Conservation (phyloP, 2,329 filamentous ascomycete species). For the Didymella keratinophila region DNA sequence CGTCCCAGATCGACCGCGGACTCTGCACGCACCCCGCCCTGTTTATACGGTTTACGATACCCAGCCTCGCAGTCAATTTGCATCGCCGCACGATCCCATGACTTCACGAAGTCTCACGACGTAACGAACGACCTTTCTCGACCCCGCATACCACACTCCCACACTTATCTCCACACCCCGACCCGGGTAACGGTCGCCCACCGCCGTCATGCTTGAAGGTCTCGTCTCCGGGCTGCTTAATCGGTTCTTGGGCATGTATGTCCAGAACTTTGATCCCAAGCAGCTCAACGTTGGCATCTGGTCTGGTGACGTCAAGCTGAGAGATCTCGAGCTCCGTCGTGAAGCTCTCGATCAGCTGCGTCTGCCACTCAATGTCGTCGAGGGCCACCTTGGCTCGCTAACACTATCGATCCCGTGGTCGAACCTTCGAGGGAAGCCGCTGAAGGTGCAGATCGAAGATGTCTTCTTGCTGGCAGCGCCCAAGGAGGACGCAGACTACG, state of each 20-base stretch:
- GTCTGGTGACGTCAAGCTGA: constrained; percentile 96
- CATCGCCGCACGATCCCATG: constrained; percentile 39
- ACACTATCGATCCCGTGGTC: constrained; percentile 97
- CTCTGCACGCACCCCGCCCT: constrained; percentile 27
- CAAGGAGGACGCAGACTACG: constrained; percentile 92
- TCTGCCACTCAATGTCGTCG: constrained; percentile 93
- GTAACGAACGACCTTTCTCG: constrained; percentile 36
- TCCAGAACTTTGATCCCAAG: constrained; percentile 98
- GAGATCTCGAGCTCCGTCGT: constrained; percentile 87
- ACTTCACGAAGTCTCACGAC: constrained; percentile 42
- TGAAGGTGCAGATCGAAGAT: constrained; percentile 95
- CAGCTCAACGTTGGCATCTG: constrained; percentile 99
- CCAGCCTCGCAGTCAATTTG: constrained; percentile 28
- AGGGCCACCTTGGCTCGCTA: constrained; percentile 90
- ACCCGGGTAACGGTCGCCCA: constrained; percentile 75
- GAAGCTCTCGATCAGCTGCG: constrained; percentile 98
- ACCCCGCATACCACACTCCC: constrained; percentile 29
- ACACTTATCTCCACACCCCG: constrained; percentile 53
- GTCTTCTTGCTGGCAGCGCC: constrained; percentile 94
- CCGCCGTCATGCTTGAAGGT: constrained; percentile 86
- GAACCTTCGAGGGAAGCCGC: constrained; percentile 90
- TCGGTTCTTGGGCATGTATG: constrained; percentile 99
- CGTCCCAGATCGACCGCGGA: constrained; percentile 21
- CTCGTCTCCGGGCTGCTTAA: constrained; percentile 97
- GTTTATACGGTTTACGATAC: constrained; percentile 39